A percentile compares a stretch with the other conserved stretches of the same genome.
Evolutionary conservation across 129 eudicot genomes (phyloP).

Genomic region (Artemisia tridentata): DNA sequence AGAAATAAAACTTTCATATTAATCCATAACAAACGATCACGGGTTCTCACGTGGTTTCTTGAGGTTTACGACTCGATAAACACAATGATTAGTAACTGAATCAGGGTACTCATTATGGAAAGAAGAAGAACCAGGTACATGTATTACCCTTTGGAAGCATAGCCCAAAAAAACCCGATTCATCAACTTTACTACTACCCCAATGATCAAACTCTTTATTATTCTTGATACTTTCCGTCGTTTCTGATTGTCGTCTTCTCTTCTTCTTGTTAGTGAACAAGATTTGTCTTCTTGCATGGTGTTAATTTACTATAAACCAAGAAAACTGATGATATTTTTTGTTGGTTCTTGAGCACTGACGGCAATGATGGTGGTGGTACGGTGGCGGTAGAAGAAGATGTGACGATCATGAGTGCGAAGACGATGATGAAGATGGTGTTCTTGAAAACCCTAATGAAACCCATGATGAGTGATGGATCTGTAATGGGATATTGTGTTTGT

Average conservation of each 20-base stretch:
- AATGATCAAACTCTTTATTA: background rate
- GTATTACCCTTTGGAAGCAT: too few relatives aligned
- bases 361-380: slow-evolving; percentile 14
- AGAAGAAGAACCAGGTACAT: too few relatives aligned
- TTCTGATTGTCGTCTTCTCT: background rate
- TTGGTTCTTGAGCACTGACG: background rate
- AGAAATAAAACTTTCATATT: too few relatives aligned
- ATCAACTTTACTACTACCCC: slow-evolving; percentile 10
- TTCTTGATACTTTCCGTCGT: slow-evolving; percentile 11
- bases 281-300: too few relatives aligned
- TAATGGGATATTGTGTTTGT: slow-evolving; percentile 13
- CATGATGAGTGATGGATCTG: slow-evolving; percentile 24
- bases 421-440: slow-evolving; percentile 15
- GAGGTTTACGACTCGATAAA: too few relatives aligned
- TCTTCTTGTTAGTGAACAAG: background rate
- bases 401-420: slow-evolving; percentile 6
- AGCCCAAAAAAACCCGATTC: slow-evolving; percentile 15
- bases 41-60: too few relatives aligned
- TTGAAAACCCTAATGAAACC: slow-evolving; percentile 15
- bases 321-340: slow-evolving; percentile 36
- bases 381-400: slow-evolving; percentile 9
- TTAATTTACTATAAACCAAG: slow-evolving; percentile 16
- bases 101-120: too few relatives aligned
- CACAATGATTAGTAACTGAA: too few relatives aligned
- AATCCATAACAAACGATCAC: too few relatives aligned